A percentile compares a stretch with the other conserved stretches of the same genome.
Conservation (phyloP, 2,329 filamentous ascomycete species). For the Paecilomyces niveus region DNA sequence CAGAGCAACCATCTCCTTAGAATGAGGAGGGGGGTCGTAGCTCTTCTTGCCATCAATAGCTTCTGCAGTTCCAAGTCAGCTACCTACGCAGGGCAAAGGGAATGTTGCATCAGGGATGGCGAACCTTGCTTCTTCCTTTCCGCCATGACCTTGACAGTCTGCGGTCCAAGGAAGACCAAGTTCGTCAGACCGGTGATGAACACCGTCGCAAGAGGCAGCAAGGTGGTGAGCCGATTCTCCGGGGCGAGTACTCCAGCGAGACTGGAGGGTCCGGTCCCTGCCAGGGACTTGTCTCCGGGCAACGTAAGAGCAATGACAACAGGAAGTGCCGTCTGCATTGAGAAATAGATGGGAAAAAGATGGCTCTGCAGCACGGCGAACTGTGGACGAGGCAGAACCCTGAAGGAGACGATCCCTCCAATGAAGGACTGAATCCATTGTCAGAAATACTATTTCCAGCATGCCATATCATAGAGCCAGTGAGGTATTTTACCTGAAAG, state of each 20-base stretch:
- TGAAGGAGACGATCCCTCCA: constrained; percentile 66
- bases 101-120: constrained; percentile 16
- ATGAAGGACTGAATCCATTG: constrained; percentile 59
- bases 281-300: constrained; percentile 49
- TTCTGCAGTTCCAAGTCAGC: constrained; percentile 42
- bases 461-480: background rate
- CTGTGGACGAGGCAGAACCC: constrained; percentile 65
- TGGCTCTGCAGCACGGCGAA: constrained; percentile 75
- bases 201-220: constrained; percentile 63
- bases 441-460: constrained; percentile 2
- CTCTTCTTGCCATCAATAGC: constrained; percentile 83
- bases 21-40: constrained; percentile 72
- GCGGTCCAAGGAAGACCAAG: constrained; percentile 62
- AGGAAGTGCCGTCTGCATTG: constrained; percentile 70
- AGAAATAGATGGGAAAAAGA: constrained; percentile 78
- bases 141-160: constrained; percentile 66
- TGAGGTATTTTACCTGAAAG: constrained; percentile 58
- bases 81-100: background rate
- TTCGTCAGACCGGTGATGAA: constrained; percentile 67
- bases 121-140: constrained; percentile 72
- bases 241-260: constrained; percentile 52
- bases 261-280: constrained; percentile 33
- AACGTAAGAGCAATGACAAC: constrained; percentile 70
- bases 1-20: constrained; percentile 71
- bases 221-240: constrained; percentile 55